Base-by-base conservation (phyloP, 495 filamentous ascomycete genomes). In the Bathelium albidoporum region DNA sequence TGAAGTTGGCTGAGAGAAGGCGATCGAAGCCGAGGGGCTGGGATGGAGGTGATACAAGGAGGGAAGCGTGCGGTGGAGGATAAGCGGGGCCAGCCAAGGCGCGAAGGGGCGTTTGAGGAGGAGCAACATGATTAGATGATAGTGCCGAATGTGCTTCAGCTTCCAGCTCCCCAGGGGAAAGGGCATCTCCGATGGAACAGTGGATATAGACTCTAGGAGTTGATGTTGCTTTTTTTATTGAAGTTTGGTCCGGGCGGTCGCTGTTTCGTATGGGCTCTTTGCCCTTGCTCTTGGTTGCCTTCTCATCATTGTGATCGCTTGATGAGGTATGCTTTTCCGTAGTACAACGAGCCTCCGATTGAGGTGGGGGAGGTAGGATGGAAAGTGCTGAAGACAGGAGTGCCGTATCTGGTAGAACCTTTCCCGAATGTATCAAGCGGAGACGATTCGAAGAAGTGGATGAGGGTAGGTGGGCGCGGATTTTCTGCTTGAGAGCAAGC, bases 1-100 rank as follows among this genome's bases (percentile, higher is more conserved):
- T 89, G 73, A 98, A 93, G 43, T 91, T 90, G 0, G 89, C 82
- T 0, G 82, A 71, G 0, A 96, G 83, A 1, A 97, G 80, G 11
- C 94, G 81, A 75, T 97, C 91, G 77, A 98, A 98, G 58, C 94
- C 94, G 9, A 85, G 84, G 0, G 89, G 90, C 81, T 9, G 87
- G 77, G 0, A 81, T 80, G 2, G 83, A 82, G 18, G 80, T 76
- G 67, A 62, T 73, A 55, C 31, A 65, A 63, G 59, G 59, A 26
- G 39, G 45, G 28, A 64, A 39, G 39, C 55, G 53, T 55, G 10
- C 49, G 32, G 62, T 29, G 16, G 45, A 16, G 32, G 34, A 36
- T 55, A 24, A 26, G 62, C 14, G 22, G 41, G 12, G 69, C 61
- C 24, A 58, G 59, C 3, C 32, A 28, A 39, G 64, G 20, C 39